Percentiles rank a stretch among this genome's conserved stretches.
Conservation (phyloP, 108 stramenopile genomes). For the Fragilariopsis cylindrus region DNA sequence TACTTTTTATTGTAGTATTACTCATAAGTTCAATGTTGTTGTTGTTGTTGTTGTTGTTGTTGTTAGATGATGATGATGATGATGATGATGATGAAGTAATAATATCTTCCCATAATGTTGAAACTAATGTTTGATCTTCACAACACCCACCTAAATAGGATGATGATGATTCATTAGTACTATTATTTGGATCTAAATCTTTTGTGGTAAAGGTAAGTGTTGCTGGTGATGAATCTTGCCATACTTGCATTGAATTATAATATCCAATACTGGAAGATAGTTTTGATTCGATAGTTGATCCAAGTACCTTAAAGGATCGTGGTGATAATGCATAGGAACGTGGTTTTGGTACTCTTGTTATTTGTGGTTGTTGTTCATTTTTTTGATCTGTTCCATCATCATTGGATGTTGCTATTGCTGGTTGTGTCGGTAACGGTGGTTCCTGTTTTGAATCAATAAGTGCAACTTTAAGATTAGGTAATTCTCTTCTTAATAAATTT, state of each 20-base stretch:
- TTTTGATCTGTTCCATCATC: conserved; percentile 14
- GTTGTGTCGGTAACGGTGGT: conserved; percentile 30
- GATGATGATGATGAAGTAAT: background rate
- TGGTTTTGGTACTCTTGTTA: conserved; percentile 53
- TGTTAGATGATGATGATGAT: too few relatives aligned
- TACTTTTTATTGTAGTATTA: too few relatives aligned
- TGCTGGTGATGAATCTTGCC: conserved; percentile 80
- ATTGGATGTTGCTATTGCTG: too few relatives aligned
- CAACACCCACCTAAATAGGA: conserved; percentile 70
- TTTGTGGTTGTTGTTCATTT: background rate
- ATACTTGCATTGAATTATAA: conserved; percentile 87
- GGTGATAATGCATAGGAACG: conserved; percentile 87
- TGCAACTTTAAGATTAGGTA: conserved; percentile 32
- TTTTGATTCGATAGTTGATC: conserved; percentile 39
- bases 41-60: too few relatives aligned
- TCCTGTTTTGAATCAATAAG: conserved; percentile 48
- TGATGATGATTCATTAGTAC: conserved; percentile 9
- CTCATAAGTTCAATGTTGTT: conserved; percentile 18
- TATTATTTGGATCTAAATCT: conserved; percentile 43
- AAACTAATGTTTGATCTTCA: conserved; percentile 67
- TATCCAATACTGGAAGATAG: conserved; percentile 38
- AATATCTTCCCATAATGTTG: conserved; percentile 63
- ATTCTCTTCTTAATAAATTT: conserved; percentile 41
- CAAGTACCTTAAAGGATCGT: conserved; percentile 54
- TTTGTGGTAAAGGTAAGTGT: conserved; percentile 61